Percentiles rank a stretch among this genome's conserved stretches.
Conservation (phyloP, 148 eudicot species). For the Amaranthus hypochondriacus region DNA sequence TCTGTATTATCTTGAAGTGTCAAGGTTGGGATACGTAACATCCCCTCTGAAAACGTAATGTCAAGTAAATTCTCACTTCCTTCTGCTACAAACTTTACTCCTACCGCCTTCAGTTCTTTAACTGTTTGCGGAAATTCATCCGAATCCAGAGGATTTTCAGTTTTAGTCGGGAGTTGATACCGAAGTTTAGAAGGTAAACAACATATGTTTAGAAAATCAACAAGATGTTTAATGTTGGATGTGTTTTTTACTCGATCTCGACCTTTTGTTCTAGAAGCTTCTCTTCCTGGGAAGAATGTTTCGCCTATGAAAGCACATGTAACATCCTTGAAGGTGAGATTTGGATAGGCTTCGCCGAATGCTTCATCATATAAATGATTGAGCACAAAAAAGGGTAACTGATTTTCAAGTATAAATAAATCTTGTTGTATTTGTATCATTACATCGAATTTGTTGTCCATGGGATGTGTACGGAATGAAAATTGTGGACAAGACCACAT, state of each 20-base stretch:
- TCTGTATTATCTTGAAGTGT: slow-evolving; percentile 15
- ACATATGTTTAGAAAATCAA: slow-evolving; percentile 6
- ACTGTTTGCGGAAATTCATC: not conserved
- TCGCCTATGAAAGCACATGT: not conserved
- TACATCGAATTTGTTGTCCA: not conserved
- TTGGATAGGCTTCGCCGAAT: not conserved
- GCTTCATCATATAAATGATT: slow-evolving; percentile 8
- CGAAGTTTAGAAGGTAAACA: not conserved
- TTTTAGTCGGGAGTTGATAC: not conserved
- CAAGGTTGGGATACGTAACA: slow-evolving; percentile 24
- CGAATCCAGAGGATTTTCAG: not conserved
- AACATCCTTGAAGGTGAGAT: slow-evolving; percentile 5
- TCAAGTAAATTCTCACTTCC: slow-evolving; percentile 14
- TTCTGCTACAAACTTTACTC: slow-evolving; percentile 6
- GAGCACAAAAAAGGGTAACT: slow-evolving; percentile 25
- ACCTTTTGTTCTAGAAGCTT: not conserved
- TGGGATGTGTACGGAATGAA: not conserved
- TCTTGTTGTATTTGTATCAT: slow-evolving; percentile 4
- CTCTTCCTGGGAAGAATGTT: not conserved
- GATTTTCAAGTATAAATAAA: slow-evolving; percentile 23
- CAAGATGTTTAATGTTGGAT: slow-evolving; percentile 5
- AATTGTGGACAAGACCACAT: not conserved
- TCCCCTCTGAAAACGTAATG: slow-evolving; percentile 10
- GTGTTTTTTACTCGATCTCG: not conserved
- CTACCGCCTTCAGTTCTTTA: not conserved